Percentiles rank a stretch among this genome's conserved stretches.
Evolutionary conservation across 257 asterid genomes (phyloP).

Genomic region (Coffea eugenioides): DNA sequence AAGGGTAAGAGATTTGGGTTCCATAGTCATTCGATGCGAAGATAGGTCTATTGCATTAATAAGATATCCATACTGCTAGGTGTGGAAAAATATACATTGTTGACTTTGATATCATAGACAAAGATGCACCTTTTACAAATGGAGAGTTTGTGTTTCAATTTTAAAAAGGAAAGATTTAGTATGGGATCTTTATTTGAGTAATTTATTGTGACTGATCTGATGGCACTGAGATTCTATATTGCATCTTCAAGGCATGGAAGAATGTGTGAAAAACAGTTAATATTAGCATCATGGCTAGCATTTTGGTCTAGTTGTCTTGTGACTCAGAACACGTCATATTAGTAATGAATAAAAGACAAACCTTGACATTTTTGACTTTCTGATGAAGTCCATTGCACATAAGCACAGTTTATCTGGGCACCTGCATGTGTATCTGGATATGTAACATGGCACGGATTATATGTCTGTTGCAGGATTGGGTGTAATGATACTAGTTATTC

Average conservation of each 20-base stretch:
- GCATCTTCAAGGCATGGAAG: not conserved
- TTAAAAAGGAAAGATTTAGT: not conserved
- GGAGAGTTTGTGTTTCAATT: not conserved
- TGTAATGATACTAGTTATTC: slow-evolving; percentile 28
- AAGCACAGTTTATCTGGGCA: not conserved
- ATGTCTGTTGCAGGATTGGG: slow-evolving; percentile 47
- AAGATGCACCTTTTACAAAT: not conserved
- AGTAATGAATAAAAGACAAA: not conserved
- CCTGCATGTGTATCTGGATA: not conserved
- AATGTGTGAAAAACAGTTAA: not conserved
- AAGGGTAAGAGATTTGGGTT: not conserved
- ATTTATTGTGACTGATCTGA: not conserved
- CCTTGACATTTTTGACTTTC: not conserved
- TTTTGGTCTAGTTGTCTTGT: not conserved
- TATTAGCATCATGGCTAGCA: not conserved
- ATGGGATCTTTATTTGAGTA: not conserved
- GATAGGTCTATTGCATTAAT: not conserved
- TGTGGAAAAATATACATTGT: not conserved
- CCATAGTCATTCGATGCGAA: not conserved
- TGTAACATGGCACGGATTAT: slow-evolving; percentile 8
- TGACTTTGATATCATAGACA: not conserved
- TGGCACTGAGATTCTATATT: not conserved
- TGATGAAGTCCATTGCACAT: not conserved
- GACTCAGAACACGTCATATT: not conserved
- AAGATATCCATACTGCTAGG: not conserved